These are phyloP conservation scores for Coemansia nantahalensis DNA, from an alignment of 192 early-diverging fungal genomes.

Conservation along the genomic window DNA sequence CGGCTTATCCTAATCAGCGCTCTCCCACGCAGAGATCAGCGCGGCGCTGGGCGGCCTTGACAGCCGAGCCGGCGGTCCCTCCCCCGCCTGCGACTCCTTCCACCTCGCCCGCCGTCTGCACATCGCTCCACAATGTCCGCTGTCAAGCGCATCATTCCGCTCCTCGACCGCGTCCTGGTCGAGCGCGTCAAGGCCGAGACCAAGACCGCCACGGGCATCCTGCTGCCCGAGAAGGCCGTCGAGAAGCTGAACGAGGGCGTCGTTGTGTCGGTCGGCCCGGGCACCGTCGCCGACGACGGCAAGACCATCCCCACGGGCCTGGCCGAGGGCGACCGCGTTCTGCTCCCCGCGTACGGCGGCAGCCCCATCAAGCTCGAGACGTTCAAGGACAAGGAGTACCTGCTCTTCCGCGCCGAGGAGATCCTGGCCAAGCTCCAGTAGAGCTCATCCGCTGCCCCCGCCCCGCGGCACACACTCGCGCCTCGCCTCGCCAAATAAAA, in stretches of 20 bases:
- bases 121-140: conserved; percentile 20
- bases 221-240: conserved; percentile 98
- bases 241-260: conserved; percentile 95
- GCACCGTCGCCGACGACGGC: conserved; percentile 82
- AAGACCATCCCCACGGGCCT: conserved; percentile 76
- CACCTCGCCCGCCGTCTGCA: too few species aligned
- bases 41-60: too few species aligned
- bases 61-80: too few species aligned
- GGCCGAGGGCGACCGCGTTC: conserved; percentile 89
- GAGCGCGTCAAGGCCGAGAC: conserved; percentile 90
- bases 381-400: conserved; percentile 74
- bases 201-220: conserved; percentile 92
- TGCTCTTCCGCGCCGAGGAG: conserved; percentile 91
- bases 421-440: conserved; percentile 91
- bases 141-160: conserved; percentile 88
- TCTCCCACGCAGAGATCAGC: too few species aligned
- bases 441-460: too few species aligned
- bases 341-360: conserved; percentile 96
- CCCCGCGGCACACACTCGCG: too few species aligned
- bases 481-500: too few species aligned
- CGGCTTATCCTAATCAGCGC: conserved; percentile 24
- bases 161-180: conserved; percentile 97
- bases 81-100: background rate
- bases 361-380: conserved; percentile 84
- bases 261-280: conserved; percentile 93